These are phyloP conservation scores for Lachnellula willkommii DNA, from an alignment of 2,329 filamentous ascomycete species.

Conservation along the genomic window DNA sequence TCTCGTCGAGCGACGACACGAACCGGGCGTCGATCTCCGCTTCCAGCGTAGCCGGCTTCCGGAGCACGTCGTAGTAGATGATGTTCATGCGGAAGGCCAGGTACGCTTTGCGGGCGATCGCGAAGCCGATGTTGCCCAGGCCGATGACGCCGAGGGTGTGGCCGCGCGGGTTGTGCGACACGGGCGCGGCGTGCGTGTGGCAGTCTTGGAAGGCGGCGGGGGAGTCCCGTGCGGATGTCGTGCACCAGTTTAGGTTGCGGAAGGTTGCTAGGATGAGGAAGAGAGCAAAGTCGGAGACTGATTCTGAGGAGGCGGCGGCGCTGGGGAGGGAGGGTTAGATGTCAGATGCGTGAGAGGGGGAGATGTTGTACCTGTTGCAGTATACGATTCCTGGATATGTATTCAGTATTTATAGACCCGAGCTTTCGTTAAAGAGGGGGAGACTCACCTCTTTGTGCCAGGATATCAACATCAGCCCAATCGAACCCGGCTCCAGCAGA, in stretches of 20 bases:
- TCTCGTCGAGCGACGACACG: constrained; percentile 45
- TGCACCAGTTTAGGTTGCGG: constrained; percentile 57
- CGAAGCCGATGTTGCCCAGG: constrained; percentile 60
- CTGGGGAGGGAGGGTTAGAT: constrained; percentile 26
- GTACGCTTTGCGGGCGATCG: constrained; percentile 54
- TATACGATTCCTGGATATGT: constrained; percentile 51
- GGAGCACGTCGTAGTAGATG: constrained; percentile 54
- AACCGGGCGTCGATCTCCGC: constrained; percentile 46
- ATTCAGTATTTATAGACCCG: neutral
- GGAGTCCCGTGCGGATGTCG: constrained; percentile 22
- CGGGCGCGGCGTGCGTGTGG: constrained; percentile 53
- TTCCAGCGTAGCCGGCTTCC: constrained; percentile 34
- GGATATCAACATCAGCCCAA: constrained; percentile 54
- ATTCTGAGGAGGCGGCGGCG: constrained; percentile 63
- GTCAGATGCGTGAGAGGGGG: neutral
- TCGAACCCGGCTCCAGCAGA: constrained; percentile 59
- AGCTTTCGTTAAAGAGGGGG: neutral
- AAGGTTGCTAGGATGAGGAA: constrained; percentile 66
- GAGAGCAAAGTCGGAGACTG: constrained; percentile 66
- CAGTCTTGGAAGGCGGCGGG: constrained; percentile 47
- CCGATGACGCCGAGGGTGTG: constrained; percentile 63
- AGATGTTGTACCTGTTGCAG: constrained; percentile 50
- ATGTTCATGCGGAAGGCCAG: constrained; percentile 62
- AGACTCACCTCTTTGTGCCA: constrained; percentile 49
- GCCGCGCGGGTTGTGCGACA: constrained; percentile 58